These are phyloP conservation scores for Prunus persica DNA, from an alignment of 306 rosid genomes.

Conservation along the genomic window DNA sequence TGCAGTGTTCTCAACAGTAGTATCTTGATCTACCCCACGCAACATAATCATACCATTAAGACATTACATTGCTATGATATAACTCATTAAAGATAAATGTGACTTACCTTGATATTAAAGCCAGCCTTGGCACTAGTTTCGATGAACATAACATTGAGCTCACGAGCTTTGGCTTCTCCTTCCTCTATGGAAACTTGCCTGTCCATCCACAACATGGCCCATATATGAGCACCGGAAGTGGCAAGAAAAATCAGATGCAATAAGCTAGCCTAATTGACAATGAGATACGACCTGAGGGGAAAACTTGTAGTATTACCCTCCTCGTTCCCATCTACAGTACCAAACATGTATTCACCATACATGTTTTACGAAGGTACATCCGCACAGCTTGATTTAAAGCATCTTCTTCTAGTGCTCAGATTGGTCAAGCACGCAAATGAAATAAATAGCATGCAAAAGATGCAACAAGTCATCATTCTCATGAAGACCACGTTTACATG, in stretches of 20 bases:
- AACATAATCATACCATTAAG: background rate
- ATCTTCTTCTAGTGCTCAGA: background rate
- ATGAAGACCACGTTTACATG: background rate
- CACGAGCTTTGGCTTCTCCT: slow-evolving; percentile 79
- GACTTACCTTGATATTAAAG: slow-evolving; percentile 75
- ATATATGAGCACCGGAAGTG: slow-evolving; percentile 19
- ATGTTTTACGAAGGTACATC: background rate
- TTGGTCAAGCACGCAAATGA: background rate
- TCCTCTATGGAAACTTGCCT: slow-evolving; percentile 94
- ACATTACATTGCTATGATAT: background rate
- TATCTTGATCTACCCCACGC: background rate
- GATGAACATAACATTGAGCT: slow-evolving; percentile 76
- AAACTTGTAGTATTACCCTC: background rate
- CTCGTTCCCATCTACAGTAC: background rate
- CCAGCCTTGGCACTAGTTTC: slow-evolving; percentile 97
- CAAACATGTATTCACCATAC: background rate
- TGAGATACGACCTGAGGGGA: background rate
- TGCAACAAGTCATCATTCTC: background rate
- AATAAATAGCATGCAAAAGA: background rate
- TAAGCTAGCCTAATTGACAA: slow-evolving; percentile 9
- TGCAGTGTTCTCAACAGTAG: background rate
- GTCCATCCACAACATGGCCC: slow-evolving; percentile 14
- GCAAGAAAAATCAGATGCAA: background rate
- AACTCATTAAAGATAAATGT: background rate
- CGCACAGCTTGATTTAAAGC: background rate